These are phyloP conservation scores for Candida alai DNA, from an alignment of 805 yeast species.

Conservation along the genomic window DNA sequence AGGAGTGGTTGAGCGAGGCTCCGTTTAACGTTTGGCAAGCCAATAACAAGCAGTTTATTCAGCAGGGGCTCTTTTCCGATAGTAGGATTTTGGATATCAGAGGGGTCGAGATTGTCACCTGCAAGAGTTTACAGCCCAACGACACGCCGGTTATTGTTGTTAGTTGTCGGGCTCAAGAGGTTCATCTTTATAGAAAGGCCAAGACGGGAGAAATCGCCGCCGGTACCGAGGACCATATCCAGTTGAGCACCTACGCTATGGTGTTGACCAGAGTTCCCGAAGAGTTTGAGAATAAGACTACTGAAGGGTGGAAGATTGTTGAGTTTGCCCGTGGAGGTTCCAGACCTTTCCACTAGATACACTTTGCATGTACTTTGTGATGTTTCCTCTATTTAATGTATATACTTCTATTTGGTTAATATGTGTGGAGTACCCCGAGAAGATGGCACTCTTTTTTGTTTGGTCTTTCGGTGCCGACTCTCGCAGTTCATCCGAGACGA, in stretches of 20 bases:
- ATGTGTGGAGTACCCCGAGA: neutral
- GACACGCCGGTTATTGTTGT: conserved; percentile 90
- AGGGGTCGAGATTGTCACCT: conserved; percentile 87
- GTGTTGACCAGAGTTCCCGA: conserved; percentile 92
- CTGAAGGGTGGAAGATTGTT: conserved; percentile 96
- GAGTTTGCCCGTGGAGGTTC: conserved; percentile 94
- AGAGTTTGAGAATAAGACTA: conserved; percentile 81
- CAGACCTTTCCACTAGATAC: conserved; percentile 59
- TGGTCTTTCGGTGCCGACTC: no score
- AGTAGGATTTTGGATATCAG: conserved; percentile 90
- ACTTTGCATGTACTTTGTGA: conserved; percentile 5
- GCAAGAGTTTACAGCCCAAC: conserved; percentile 84
- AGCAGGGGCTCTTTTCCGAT: conserved; percentile 87
- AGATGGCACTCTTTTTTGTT: no score
- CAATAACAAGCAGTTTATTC: conserved; percentile 85
- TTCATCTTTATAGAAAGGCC: conserved; percentile 80
- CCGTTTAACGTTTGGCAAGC: conserved; percentile 94
- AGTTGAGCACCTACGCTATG: conserved; percentile 92
- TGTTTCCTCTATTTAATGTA: neutral
- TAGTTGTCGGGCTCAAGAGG: conserved; percentile 95
- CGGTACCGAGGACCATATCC: conserved; percentile 90
- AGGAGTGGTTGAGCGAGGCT: conserved; percentile 94
- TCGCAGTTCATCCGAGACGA: no score
- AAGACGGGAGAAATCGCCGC: conserved; percentile 95
- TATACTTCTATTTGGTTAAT: neutral